Evolutionary conservation across 768 basidiomycete genomes (phyloP).

Genomic region (Boletellus emodensis): DNA sequence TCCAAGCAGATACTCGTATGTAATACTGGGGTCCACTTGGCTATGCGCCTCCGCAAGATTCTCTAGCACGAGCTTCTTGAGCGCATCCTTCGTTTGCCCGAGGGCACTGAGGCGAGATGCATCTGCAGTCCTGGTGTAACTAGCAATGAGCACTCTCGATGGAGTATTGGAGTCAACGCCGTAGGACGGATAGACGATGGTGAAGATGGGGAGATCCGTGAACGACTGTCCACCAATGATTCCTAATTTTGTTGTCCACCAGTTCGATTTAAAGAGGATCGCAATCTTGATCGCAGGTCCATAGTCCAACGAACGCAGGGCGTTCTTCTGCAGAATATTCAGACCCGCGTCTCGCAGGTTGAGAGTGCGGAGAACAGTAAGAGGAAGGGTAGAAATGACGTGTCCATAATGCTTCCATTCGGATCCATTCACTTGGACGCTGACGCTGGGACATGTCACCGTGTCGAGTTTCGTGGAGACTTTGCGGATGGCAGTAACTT

Average conservation of each 20-base stretch:
- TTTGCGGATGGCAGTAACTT: conserved; percentile 18
- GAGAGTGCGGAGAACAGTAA: conserved; percentile 34
- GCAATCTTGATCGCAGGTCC: conserved; percentile 39
- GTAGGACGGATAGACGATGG: conserved; percentile 44
- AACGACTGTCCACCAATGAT: conserved; percentile 40
- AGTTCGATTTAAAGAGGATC: conserved; percentile 38
- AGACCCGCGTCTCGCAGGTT: conserved; percentile 29
- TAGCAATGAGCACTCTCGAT: conserved; percentile 35
- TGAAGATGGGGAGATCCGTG: conserved; percentile 40
- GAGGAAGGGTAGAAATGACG: conserved; percentile 40
- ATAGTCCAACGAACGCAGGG: conserved; percentile 38
- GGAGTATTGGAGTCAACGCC: conserved; percentile 19
- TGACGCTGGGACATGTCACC: too few species aligned
- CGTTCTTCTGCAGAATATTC: conserved; percentile 29
- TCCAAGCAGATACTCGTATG: conserved; percentile 18
- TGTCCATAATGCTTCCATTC: conserved; percentile 29
- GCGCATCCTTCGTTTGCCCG: background rate
- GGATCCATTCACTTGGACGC: background rate
- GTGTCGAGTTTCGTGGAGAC: conserved; percentile 5
- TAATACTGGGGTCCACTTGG: conserved; percentile 3
- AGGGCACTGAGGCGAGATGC: conserved; percentile 36
- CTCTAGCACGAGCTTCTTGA: conserved; percentile 26
- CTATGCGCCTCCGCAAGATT: conserved; percentile 21
- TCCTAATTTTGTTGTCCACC: conserved; percentile 38
- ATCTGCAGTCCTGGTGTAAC: conserved; percentile 40